phyloP scores from a whole-genome alignment of 148 eudicot genomes.

The Mesembryanthemum crystallinum region DNA sequence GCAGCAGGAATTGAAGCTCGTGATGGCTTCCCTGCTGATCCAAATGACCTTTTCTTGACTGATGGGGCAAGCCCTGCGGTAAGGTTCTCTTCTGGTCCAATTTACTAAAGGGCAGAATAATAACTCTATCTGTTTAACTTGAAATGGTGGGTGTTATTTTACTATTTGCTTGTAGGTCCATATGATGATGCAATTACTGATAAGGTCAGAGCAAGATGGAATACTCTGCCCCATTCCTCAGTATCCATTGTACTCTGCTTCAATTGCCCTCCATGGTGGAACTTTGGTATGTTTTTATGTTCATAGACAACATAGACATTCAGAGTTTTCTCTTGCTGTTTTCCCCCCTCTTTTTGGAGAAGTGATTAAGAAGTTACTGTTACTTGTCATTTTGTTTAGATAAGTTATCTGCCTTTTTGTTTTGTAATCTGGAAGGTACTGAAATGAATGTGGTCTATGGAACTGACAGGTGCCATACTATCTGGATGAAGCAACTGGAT shows the following conservation, averaged over 20 bases:
- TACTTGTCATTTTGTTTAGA: neutral
- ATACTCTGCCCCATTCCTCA: slow-evolving; percentile 95
- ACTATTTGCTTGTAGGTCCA: slow-evolving; percentile 54
- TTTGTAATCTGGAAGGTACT: neutral
- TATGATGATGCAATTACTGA: slow-evolving; percentile 93
- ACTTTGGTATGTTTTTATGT: slow-evolving; percentile 54
- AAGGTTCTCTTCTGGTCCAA: slow-evolving; percentile 6
- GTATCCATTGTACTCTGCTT: slow-evolving; percentile 93
- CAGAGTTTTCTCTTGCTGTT: no score
- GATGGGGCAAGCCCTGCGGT: slow-evolving; percentile 85
- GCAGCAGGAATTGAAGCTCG: slow-evolving; percentile 94
- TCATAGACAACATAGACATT: neutral
- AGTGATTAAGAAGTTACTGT: neutral
- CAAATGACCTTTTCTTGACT: slow-evolving; percentile 93
- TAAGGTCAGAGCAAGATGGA: slow-evolving; percentile 88
- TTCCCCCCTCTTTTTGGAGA: no score
- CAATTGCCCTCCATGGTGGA: slow-evolving; percentile 97
- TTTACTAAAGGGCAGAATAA: neutral
- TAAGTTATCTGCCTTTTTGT: neutral
- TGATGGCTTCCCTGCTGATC: slow-evolving; percentile 85
- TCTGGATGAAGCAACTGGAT: slow-evolving; percentile 89
- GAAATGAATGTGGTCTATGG: neutral
- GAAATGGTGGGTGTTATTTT: neutral
- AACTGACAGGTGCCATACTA: slow-evolving; percentile 75
- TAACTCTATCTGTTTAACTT: neutral